These are phyloP conservation scores for Poteriospumella lacustris DNA, from an alignment of 108 stramenopile species.

Conservation along the genomic window DNA sequence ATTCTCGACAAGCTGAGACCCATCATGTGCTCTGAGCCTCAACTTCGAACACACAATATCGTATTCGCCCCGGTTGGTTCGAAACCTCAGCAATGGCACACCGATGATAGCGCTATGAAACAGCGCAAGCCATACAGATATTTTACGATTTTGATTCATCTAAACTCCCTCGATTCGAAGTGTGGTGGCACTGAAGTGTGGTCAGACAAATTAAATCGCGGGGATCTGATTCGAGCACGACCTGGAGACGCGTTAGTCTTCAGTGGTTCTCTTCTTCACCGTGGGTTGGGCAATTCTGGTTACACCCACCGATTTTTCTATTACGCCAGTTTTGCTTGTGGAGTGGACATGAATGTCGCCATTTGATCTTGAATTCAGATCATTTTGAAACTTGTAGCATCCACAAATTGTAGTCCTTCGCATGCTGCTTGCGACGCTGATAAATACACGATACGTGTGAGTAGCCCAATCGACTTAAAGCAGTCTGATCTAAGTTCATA, in stretches of 20 bases:
- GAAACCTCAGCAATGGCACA: constrained; percentile 4
- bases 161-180: neutral
- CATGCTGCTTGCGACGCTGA: too few species aligned
- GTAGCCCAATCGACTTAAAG: too few species aligned
- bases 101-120: neutral
- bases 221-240: constrained; percentile 18
- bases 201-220: constrained; percentile 7
- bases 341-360: constrained; percentile 30
- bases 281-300: constrained; percentile 24
- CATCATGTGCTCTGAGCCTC: neutral
- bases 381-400: too few species aligned
- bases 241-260: constrained; percentile 40
- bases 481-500: too few species aligned
- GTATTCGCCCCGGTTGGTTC: constrained; percentile 19
- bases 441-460: too few species aligned
- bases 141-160: constrained; percentile 2
- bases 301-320: constrained; percentile 34
- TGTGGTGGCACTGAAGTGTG: constrained; percentile 29
- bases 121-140: neutral
- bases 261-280: constrained; percentile 28
- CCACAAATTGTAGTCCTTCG: too few species aligned
- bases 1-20: constrained; percentile 4
- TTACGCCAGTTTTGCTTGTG: constrained; percentile 32
- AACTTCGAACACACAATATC: constrained; percentile 13
- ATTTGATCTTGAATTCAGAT: too few species aligned